These are phyloP conservation scores for Paragyromitra xinjiangensis DNA, from an alignment of 495 filamentous ascomycete genomes.

Conservation along the genomic window DNA sequence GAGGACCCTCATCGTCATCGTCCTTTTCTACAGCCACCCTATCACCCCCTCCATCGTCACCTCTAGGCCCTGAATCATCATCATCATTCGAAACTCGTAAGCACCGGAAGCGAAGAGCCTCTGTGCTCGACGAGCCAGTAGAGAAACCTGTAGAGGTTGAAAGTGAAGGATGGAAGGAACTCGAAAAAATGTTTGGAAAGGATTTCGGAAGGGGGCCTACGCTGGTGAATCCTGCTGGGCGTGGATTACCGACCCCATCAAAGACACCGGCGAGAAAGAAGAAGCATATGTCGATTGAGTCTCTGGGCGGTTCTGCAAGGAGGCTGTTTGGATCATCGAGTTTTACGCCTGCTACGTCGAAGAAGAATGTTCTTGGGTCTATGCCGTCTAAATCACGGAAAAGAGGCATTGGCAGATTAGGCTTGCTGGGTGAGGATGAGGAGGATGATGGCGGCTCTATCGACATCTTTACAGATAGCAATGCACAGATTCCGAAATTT, in stretches of 20 bases:
- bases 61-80: constrained; percentile 44
- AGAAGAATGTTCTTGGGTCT: constrained; percentile 17
- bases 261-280: constrained; percentile 86
- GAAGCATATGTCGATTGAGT: constrained; percentile 60
- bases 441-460: constrained; percentile 67
- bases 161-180: constrained; percentile 45
- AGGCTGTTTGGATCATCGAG: constrained; percentile 71
- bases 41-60: constrained; percentile 56
- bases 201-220: constrained; percentile 39
- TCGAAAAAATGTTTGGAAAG: constrained; percentile 50
- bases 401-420: constrained; percentile 30
- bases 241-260: constrained; percentile 84
- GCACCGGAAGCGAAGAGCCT: constrained; percentile 65
- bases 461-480: constrained; percentile 87
- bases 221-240: constrained; percentile 51
- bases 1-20: constrained; percentile 48
- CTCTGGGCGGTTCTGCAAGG: constrained; percentile 73
- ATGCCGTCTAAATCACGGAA: constrained; percentile 32
- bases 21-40: constrained; percentile 57
- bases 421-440: constrained; percentile 66
- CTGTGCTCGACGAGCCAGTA: constrained; percentile 68
- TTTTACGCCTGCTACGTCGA: constrained; percentile 18
- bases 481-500: constrained; percentile 80
- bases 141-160: constrained; percentile 40
- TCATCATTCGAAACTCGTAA: constrained; percentile 66